A percentile compares a stretch with the other conserved stretches of the same genome.
Evolutionary conservation across 148 eudicot genomes (phyloP).

Genomic region (Rhododendron kiyosumense): DNA sequence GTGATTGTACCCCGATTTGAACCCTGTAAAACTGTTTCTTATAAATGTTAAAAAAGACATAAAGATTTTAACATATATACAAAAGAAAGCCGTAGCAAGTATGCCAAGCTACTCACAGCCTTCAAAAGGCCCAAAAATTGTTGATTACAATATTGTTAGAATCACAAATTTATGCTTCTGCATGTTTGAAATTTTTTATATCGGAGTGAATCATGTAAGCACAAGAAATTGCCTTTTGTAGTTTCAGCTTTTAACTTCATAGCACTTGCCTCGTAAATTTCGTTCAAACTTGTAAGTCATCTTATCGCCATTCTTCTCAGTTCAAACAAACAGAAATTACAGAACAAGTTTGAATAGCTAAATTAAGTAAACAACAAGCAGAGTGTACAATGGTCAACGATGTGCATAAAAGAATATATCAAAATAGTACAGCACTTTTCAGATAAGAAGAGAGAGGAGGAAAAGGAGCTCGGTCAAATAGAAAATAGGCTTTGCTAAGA

Average conservation of each 20-base stretch:
- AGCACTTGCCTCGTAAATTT: neutral
- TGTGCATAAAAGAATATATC: neutral
- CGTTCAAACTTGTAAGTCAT: neutral
- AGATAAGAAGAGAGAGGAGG: neutral
- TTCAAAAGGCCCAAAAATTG: neutral
- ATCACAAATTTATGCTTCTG: neutral
- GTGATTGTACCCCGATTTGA: conserved; percentile 89
- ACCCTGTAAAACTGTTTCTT: conserved; percentile 85
- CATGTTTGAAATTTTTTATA: neutral
- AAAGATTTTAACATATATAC: neutral
- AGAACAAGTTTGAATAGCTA: neutral
- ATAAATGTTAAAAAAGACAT: conserved; percentile 33
- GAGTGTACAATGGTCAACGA: neutral
- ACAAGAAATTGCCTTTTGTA: neutral
- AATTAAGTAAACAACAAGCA: neutral
- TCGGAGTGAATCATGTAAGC: neutral
- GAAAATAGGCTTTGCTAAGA: neutral
- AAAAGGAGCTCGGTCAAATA: neutral
- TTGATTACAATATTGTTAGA: neutral
- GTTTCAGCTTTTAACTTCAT: neutral
- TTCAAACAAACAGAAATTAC: neutral
- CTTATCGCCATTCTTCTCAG: neutral
- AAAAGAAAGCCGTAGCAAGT: neutral
- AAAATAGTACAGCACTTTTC: neutral
- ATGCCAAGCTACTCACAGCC: neutral